Evolutionary conservation across 2,329 filamentous ascomycete species (phyloP), one percentile per base, ranked within the genome.

Genomic region (Monosporascus ibericus): DNA sequence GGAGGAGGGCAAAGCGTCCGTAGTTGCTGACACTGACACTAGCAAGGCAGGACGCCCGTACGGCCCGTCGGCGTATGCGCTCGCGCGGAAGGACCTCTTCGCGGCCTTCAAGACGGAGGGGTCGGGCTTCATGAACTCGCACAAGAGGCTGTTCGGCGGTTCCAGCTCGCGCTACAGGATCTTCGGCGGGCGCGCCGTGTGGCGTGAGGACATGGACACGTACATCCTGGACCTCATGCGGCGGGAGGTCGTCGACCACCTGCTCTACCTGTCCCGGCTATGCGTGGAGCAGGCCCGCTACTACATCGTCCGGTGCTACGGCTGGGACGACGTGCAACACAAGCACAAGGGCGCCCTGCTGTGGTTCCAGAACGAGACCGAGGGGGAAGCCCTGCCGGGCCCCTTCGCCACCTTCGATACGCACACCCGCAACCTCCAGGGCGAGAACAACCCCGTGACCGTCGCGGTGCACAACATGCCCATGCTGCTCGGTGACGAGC

Each of bases 191-290:
- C 54, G 51, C n/a, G 65, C 68, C 8, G 65, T 71, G 24, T 82
- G 75, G 75, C 75, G 81, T 30, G 40, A 68, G 5, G 80, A 84
- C 57, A 87, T 86, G 81, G 71, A 76, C 36, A 65, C 70, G 0
- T 70, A 79, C 25, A 60, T 87, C 0, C 67, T 85, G 4, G 65
- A 72, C 6, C 67, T 77, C 53, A 70, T 85, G 67, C 75, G 79
- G 5, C 66, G 72, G 5, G 67, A 72, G 2, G 70, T 78, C 18
- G 67, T 73, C 1, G 71, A 78, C 20, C 67, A 75, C 0, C 64
- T 87, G 11, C 51, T 75, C 5, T 66, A 73, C 54, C 58, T 77
- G 3, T 64, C 69, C 0, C 50, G 53, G 1, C 55, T 71, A 11
- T 66, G 66, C 47, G 57, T 62, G 15, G 51, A 60, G 1, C 47